Base-by-base conservation (phyloP, 2,329 filamentous ascomycete genomes). In the Colletotrichum brevisporum region DNA sequence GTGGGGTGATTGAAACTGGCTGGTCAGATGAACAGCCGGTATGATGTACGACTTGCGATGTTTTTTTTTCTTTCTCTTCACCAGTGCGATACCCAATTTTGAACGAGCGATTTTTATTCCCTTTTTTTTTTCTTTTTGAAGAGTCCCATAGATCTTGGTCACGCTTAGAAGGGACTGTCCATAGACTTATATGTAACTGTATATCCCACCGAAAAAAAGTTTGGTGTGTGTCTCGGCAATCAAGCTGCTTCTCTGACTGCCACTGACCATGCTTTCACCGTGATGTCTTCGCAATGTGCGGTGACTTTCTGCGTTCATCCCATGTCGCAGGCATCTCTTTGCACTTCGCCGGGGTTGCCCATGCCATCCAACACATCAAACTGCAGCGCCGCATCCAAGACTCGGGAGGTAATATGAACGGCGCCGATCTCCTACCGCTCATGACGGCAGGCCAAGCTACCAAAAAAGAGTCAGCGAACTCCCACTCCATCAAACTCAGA, bases 1-100 rank as follows among this genome's bases (percentile, higher is more conserved):
- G 4, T 2, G 10, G 21, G 21, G 21, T 24, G 21, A 24, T 24
- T 2, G 4, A 24, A 24, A 24, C 21, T 24, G 21, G n/a, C 2
- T 8, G 2, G 16, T 26, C 8, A 2, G 9, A 47, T 21, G 45
- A 5, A 10, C 31, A 26, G 16, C 24, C 5, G 15, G 47, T 18
- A 60, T 41, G 57, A 18, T 53, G 12, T 43, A 16, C 52, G 52
- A 54, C 24, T n/a, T 41, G 52, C 8, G 6, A 31, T n/a, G 24
- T 31, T 43, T 31, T 47, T 53, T 45, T 10, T 52, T 12, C 21
- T 53, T 45, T n/a, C 10, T 41, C 31, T 53, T 48, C 39, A n/a
- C 39, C 13, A 53, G 58, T 53, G 50, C 59, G 59, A 62, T 62
- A 62, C 59, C 50, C 50, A 16, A 27, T 62, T 24, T 10, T 18